phyloP scores from a whole-genome alignment of 768 basidiomycete species.

The Phylloporus arenicola region DNA sequence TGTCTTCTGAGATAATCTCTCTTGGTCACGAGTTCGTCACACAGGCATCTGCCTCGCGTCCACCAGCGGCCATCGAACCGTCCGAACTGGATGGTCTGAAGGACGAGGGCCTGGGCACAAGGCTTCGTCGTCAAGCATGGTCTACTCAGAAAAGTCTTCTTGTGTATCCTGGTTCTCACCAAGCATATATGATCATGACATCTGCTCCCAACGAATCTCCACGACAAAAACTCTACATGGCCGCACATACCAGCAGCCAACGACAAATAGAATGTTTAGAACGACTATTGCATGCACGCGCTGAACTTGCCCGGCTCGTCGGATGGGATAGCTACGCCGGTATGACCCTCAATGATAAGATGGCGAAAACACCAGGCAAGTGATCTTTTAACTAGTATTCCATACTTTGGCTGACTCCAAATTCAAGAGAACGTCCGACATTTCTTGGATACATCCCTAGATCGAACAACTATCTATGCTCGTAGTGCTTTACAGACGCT shows the following conservation, averaged over 20 bases:
- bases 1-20: conserved; percentile 84
- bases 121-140: conserved; percentile 68
- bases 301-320: conserved; percentile 76
- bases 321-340: conserved; percentile 84
- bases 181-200: conserved; percentile 91
- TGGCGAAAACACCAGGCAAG: conserved; percentile 91
- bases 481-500: conserved; percentile 63
- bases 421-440: conserved; percentile 74
- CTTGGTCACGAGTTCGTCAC: conserved; percentile 84
- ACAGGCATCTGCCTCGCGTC: conserved; percentile 56
- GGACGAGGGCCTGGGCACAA: conserved; percentile 70
- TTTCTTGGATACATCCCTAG: conserved; percentile 77
- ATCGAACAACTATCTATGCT: conserved; percentile 77
- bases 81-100: conserved; percentile 68
- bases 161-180: conserved; percentile 80
- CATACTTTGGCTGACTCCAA: conserved; percentile 2
- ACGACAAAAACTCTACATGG: conserved; percentile 76
- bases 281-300: conserved; percentile 65
- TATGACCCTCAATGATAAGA: conserved; percentile 88
- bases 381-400: not conserved
- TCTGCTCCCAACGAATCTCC: conserved; percentile 83
- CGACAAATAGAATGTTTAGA: conserved; percentile 78
- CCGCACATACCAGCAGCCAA: conserved; percentile 68
- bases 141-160: conserved; percentile 71
- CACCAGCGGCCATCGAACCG: conserved; percentile 62